Evolutionary conservation across 2,329 filamentous ascomycete species (phyloP).

Genomic region (Coniochaeta prunicola): DNA sequence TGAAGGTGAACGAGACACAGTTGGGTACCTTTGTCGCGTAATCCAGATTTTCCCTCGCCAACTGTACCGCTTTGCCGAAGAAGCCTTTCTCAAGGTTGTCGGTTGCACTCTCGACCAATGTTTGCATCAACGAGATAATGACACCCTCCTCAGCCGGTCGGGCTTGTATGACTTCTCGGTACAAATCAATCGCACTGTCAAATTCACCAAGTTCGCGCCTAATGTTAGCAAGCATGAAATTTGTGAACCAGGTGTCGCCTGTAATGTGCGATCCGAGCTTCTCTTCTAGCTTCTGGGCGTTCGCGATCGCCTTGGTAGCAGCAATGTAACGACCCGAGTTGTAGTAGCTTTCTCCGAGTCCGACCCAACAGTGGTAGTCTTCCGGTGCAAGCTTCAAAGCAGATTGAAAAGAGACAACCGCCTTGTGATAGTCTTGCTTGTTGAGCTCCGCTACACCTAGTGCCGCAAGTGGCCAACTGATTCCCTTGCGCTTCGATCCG

Average conservation of each 20-base stretch:
- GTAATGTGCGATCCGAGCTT: constrained; percentile 40
- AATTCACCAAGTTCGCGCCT: constrained; percentile 88
- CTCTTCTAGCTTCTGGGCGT: constrained; percentile 71
- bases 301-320: constrained; percentile 83
- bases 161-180: constrained; percentile 62
- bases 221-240: constrained; percentile 94
- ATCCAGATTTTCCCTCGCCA: constrained; percentile 61
- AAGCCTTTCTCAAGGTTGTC: constrained; percentile 73
- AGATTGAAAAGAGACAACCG: constrained; percentile 86
- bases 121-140: constrained; percentile 79
- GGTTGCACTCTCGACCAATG: constrained; percentile 74
- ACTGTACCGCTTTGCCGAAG: constrained; percentile 73
- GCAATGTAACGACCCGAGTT: constrained; percentile 89
- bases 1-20: constrained; percentile 67
- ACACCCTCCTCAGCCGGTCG: constrained; percentile 77
- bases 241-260: constrained; percentile 85
- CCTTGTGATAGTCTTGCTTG: constrained; percentile 82
- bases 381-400: constrained; percentile 75
- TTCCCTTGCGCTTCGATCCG: constrained; percentile 84
- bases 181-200: constrained; percentile 72
- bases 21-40: constrained; percentile 57
- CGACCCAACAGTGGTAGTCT: constrained; percentile 95
- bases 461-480: constrained; percentile 94
- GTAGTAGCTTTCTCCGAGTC: constrained; percentile 94
- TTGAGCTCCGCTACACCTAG: constrained; percentile 92